Base-by-base conservation (phyloP, 208 protist species). In the Naegleria lovaniensis region DNA sequence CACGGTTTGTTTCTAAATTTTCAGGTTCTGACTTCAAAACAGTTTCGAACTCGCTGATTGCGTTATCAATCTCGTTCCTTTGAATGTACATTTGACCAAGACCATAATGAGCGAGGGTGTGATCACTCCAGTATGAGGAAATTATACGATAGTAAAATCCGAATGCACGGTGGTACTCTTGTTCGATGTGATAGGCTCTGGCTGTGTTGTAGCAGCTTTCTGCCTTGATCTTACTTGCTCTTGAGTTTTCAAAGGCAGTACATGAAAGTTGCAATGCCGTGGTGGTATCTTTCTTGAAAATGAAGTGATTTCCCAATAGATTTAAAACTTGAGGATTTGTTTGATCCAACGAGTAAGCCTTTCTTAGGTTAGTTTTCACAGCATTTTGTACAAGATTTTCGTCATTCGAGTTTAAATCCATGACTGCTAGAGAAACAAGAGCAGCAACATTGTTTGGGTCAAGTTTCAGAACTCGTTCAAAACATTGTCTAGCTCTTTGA, bases 261-360 rank as follows among this genome's bases (percentile, higher is more conserved):
- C n/a, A 51, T 7, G 91, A 92, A 0, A 93, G 52, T 58, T 36
- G 19, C 13, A 91, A 76, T 33, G 43, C 51, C 43, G 90, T 83
- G 0, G 58, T 87, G 29, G 25, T 4, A 58, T 88, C 92, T 88
- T 41, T 86, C 39, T 85, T 86, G 67, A 92, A 93, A 43, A 95
- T 94, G 76, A 92, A 94, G 67, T 94, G 92, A 88, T 95, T 92
- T 2, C 93, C 91, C 5, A 95, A 88, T 39, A 93, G 92, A 86
- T 93, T 93, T 5, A 95, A 88, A 25, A 94, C 93, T 19, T 92
- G 43, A 19, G 94, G 25, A 90, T 95, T 92, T 19, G 29, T 88
- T 33, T 92, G 92, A 55, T 92, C 89, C 5, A 92, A 52, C 52
- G 92, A 15, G 79, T 93, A 94, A 6, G 93, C 94, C 16, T 38